Evolutionary conservation across 305 asterid genomes (phyloP), one percentile per base, ranked within the genome.

Genomic region (Plantago coronopus): DNA sequence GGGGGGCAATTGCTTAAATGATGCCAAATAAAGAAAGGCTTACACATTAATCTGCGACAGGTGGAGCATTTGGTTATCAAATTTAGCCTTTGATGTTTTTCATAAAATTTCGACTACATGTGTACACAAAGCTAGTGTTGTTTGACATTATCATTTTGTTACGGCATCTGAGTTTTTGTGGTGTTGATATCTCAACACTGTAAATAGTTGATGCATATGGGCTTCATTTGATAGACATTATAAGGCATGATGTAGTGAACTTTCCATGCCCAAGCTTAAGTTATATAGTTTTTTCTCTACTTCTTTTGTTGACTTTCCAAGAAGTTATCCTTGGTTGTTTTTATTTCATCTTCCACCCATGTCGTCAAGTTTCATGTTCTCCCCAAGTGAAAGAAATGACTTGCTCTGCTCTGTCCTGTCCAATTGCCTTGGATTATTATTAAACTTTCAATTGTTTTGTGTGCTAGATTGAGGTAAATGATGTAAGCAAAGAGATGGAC

Each of bases 401-500:
- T 21, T 23, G 10, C 10, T 2, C 1, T n/a, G 38, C 15, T 51
- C 57, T 51, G 7, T 14, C 22, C 2, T 3, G 18, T 29, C 31
- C 14, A 27, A 44, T 43, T 66, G 22, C 60, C 31, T 68, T 67
- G 18, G 54, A 23, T 42, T 37, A 49, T 68, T 68, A 63, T 38
- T 51, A n/a, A n/a, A 64, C 62, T 65, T 53, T 72, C 46, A 42
- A 45, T 64, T 59, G 17, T 18, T 51, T 42, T 74, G 59, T 82
- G 71, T 49, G 46, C 48, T 78, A 94, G 99, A 90, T 90, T 67
- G 99, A 94, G 83, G 95, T 88, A 62, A 88, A 90, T 84, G 99
- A 94, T 74, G 99, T 94, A 68, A 86, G 96, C 89, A 94, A 90
- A 89, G 97, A 94, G 83, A 94, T 94, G 99, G 99, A 94, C 77